Base-by-base conservation (phyloP, 169 alveolate species). In the Cryptosporidium sp. region DNA sequence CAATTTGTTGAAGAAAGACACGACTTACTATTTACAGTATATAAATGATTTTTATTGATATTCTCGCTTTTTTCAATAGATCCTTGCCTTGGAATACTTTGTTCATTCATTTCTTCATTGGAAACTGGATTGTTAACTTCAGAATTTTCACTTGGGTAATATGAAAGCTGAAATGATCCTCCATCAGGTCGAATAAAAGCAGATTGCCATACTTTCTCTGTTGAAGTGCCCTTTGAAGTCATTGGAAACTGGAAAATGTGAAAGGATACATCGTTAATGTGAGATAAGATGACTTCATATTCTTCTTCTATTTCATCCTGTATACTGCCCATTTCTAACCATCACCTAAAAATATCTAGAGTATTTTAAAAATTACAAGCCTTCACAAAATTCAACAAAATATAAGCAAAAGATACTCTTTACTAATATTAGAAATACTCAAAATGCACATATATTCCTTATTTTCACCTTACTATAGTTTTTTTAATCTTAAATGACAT, bases 181-280 rank as follows among this genome's bases (percentile, higher is more conserved):
- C 89, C 89, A 41, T 80, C 89, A 3, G 75, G 80, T 23, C 89
- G 33, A 43, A 80, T 33, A 80, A 62, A 80, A 33, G 89, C 89
- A 8, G 89, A 80, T 65, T 80, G 61, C 89, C 89, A 80, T n/a
- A 39, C 39, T 41, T 62, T 80, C 23, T 65, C 75, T 18, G 51
- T 14, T 26, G 43, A 21, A 14, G 9, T 50, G 7, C 62, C 52
- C 69, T 31, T 39, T 14, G 74, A 43, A 61, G 89, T 80, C 75
- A 80, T 59, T 23, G 89, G 89, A 80, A 80, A 80, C 43, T 80
- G 89, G 35, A 80, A 80, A 37, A 80, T 16, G 6, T 80, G 89
- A 16, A 80, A 80, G 29, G 89, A 80, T 26, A 80, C 80, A 62
- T 80, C 89, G 18, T 80, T 80, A 26, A 80, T 80, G 43, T 80